phyloP scores from a whole-genome alignment of 257 asterid genomes.

The Parsonsia alboflavescens region DNA sequence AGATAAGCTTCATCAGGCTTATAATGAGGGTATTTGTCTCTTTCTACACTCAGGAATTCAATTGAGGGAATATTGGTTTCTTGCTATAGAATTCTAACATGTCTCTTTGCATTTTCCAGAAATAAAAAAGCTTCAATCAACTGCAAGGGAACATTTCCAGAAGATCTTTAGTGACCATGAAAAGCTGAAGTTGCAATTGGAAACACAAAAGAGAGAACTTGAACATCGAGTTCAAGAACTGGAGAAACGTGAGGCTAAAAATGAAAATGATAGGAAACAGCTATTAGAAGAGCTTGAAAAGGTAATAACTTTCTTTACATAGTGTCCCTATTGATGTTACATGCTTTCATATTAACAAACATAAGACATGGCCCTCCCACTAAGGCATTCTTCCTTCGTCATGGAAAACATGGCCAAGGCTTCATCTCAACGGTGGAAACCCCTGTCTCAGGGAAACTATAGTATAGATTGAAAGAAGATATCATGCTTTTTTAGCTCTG shows the following conservation, averaged over 20 bases:
- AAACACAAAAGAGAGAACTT: conserved; percentile 63
- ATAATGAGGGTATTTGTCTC: conserved; percentile 60
- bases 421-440: background rate
- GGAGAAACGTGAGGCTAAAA: conserved; percentile 71
- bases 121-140: conserved; percentile 64
- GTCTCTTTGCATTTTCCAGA: conserved; percentile 42
- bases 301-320: conserved; percentile 38
- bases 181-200: conserved; percentile 64
- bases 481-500: background rate
- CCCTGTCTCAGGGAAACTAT: background rate
- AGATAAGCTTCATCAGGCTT: conserved; percentile 59
- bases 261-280: conserved; percentile 63
- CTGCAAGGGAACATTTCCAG: conserved; percentile 73
- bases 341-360: background rate
- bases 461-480: background rate
- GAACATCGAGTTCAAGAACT: conserved; percentile 63
- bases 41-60: conserved; percentile 14
- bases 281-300: conserved; percentile 71
- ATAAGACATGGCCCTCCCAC: background rate
- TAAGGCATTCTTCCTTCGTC: background rate
- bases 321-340: background rate
- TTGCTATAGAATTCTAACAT: conserved; percentile 20
- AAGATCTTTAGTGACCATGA: conserved; percentile 74
- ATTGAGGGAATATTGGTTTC: conserved; percentile 1
- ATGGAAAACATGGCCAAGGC: background rate